These are phyloP conservation scores for Aspergillus spinulosporus DNA, from an alignment of 2,329 filamentous ascomycete genomes.

Conservation along the genomic window DNA sequence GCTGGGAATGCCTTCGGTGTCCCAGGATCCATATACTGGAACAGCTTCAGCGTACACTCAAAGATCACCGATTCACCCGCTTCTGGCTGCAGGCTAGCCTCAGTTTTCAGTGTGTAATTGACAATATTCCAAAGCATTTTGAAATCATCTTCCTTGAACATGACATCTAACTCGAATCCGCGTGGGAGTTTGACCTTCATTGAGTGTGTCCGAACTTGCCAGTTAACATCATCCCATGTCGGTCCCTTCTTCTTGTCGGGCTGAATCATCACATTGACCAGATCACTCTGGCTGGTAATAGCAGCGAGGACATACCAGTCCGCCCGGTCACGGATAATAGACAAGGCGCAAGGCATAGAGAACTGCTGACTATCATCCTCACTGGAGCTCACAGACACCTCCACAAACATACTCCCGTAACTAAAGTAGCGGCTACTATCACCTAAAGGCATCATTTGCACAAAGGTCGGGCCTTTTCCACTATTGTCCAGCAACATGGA, in stretches of 20 bases:
- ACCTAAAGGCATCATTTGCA: constrained; percentile 71
- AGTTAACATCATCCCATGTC: constrained; percentile 78
- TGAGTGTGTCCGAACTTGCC: constrained; percentile 67
- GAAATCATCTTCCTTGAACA: constrained; percentile 75
- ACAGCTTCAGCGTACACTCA: constrained; percentile 67
- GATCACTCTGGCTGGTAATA: constrained; percentile 75
- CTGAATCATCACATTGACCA: constrained; percentile 73
- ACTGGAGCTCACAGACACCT: constrained; percentile 69
- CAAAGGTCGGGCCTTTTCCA: constrained; percentile 52
- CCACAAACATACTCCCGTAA: constrained; percentile 75
- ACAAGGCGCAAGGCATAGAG: constrained; percentile 71
- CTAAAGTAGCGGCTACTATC: constrained; percentile 73
- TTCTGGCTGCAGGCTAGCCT: constrained; percentile 67
- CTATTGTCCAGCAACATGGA: constrained; percentile 49
- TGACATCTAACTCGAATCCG: constrained; percentile 70
- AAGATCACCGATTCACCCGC: constrained; percentile 70
- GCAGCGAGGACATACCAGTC: constrained; percentile 71
- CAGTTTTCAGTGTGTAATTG: constrained; percentile 77
- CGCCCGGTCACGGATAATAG: constrained; percentile 68
- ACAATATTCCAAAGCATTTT: constrained; percentile 78
- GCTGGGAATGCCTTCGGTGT: constrained; percentile 73
- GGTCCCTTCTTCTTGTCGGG: constrained; percentile 66
- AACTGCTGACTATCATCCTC: constrained; percentile 68
- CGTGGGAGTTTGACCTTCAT: constrained; percentile 72
- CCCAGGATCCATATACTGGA: constrained; percentile 77